phyloP scores from a whole-genome alignment of 1,284 basidiomycete species.

The Erythrobasidium hasegawianum region DNA sequence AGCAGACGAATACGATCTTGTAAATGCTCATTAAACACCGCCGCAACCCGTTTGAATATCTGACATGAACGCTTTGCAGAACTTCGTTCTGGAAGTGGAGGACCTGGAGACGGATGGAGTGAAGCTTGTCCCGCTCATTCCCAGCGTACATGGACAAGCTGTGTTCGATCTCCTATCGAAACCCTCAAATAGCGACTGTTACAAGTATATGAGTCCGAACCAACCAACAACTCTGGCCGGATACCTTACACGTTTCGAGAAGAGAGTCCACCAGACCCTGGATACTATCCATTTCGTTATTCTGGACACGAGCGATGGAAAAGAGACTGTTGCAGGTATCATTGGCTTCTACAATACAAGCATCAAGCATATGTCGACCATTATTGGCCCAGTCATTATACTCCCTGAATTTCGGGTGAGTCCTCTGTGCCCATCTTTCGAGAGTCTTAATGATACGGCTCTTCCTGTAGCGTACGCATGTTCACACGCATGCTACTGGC shows the following conservation, averaged over 20 bases:
- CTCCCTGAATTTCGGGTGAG: constrained; percentile 49
- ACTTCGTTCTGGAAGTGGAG: constrained; percentile 13
- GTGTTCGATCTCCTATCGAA: constrained; percentile 5
- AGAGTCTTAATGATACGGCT: too few relatives aligned
- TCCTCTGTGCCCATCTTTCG: not conserved
- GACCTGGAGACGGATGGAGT: constrained; percentile 23
- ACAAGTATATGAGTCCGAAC: constrained; percentile 7
- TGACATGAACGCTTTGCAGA: constrained; percentile 6
- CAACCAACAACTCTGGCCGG: constrained; percentile 11
- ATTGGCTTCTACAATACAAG: constrained; percentile 13
- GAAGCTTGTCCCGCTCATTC: constrained; percentile 16
- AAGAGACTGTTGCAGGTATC: constrained; percentile 9
- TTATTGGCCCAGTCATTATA: constrained; percentile 40
- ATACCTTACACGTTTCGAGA: constrained; percentile 15
- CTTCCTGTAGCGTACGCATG: constrained; percentile 63
- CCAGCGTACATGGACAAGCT: constrained; percentile 10
- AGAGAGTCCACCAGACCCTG: not conserved
- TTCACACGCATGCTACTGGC: constrained; percentile 60
- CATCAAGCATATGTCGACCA: not conserved
- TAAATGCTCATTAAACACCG: not conserved
- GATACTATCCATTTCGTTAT: constrained; percentile 7
- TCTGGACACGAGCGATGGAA: constrained; percentile 4
- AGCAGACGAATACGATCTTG: constrained; percentile 21
- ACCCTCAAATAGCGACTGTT: not conserved
- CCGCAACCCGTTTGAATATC: not conserved